Evolutionary conservation across 305 asterid species (phyloP).

Genomic region (Galium porrigens): DNA sequence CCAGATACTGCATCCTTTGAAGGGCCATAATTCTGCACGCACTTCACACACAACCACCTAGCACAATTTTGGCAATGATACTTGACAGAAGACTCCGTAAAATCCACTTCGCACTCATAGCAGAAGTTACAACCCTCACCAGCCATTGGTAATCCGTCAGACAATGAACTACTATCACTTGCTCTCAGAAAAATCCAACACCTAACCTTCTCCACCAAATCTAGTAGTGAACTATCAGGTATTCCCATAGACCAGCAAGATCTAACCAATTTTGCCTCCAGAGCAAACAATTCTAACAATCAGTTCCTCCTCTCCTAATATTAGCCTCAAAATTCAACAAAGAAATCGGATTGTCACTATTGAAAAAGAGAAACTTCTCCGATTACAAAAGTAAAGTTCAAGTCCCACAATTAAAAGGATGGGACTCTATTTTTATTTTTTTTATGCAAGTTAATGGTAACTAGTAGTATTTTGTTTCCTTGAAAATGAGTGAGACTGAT

Average conservation of each 20-base stretch:
- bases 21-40: slow-evolving; percentile 31
- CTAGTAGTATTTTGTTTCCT: slow-evolving; percentile 15
- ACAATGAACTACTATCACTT: slow-evolving; percentile 22
- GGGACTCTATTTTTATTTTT: slow-evolving; percentile 20
- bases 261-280: slow-evolving; percentile 21
- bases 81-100: slow-evolving; percentile 28
- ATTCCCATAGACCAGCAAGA: slow-evolving; percentile 47
- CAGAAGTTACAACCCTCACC: slow-evolving; percentile 25
- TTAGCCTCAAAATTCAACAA: slow-evolving; percentile 17
- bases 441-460: slow-evolving; percentile 18
- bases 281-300: slow-evolving; percentile 9
- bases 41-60: slow-evolving; percentile 40
- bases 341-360: slow-evolving; percentile 17
- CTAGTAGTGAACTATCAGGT: slow-evolving; percentile 39
- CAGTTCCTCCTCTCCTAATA: slow-evolving; percentile 18
- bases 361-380: slow-evolving; percentile 25
- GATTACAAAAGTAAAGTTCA: slow-evolving; percentile 22
- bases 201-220: slow-evolving; percentile 50
- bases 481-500: slow-evolving; percentile 20
- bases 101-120: slow-evolving; percentile 33
- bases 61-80: slow-evolving; percentile 56
- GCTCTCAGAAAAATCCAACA: slow-evolving; percentile 51
- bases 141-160: slow-evolving; percentile 31
- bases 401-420: slow-evolving; percentile 63
- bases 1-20: slow-evolving; percentile 21